phyloP scores from a whole-genome alignment of 805 yeast species.

The Clavispora fructus region DNA sequence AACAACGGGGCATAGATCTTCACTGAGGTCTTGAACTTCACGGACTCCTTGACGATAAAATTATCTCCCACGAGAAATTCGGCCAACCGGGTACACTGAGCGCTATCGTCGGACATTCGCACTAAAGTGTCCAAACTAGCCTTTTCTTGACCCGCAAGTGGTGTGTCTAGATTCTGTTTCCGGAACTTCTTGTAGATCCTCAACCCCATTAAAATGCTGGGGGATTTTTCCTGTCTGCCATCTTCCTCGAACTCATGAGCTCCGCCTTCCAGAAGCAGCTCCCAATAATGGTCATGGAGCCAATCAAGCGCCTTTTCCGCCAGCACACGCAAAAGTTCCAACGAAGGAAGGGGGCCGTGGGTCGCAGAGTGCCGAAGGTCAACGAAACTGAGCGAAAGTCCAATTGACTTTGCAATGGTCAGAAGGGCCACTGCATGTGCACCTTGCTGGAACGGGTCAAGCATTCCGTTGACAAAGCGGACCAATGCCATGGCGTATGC shows the following conservation, averaged over 20 bases:
- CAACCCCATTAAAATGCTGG: not conserved
- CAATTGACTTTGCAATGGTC: conserved; percentile 60
- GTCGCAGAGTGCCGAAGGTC: conserved; percentile 89
- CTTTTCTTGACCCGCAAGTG: not conserved
- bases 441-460: conserved; percentile 83
- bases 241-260: not conserved
- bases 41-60: not conserved
- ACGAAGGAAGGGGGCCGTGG: conserved; percentile 75
- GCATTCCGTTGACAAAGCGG: conserved; percentile 83
- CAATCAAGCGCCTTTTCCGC: conserved; percentile 62
- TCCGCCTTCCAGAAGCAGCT: not conserved
- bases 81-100: not conserved
- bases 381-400: conserved; percentile 77
- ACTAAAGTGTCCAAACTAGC: not conserved
- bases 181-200: not conserved
- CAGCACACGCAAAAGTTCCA: conserved; percentile 61
- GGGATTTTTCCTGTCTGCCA: not conserved
- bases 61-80: not conserved
- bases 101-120: not conserved
- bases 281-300: conserved; percentile 76
- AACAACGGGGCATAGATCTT: not conserved
- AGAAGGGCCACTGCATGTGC: conserved; percentile 75
- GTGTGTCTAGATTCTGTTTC: not conserved
- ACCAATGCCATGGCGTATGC: conserved; percentile 71
- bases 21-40: not conserved